Percentiles rank a stretch among this genome's conserved stretches.
phyloP scores from a whole-genome alignment of 352 stramenopile species.

The Phytopythium vexans region DNA sequence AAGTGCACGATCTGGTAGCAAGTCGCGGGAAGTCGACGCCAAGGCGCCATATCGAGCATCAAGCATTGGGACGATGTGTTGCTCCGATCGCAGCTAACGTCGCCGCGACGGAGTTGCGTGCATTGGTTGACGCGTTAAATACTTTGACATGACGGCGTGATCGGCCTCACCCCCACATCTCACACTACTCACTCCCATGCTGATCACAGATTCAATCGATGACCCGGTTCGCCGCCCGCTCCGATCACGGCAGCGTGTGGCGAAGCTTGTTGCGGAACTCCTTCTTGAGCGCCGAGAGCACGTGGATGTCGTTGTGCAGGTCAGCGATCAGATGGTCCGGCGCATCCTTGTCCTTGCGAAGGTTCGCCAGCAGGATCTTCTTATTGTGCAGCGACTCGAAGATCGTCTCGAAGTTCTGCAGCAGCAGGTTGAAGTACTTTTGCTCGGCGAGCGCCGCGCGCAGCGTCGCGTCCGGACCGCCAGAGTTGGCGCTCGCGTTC shows the following conservation, averaged over 20 bases:
- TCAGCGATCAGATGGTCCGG: constrained; percentile 73
- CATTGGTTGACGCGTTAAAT: too few species aligned
- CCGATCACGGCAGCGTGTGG: constrained; percentile 43
- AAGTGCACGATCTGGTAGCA: too few species aligned
- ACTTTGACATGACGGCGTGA: not conserved
- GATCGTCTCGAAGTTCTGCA: constrained; percentile 84
- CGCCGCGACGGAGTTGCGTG: too few species aligned
- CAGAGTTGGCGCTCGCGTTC: constrained; percentile 41
- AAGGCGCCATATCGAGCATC: too few species aligned
- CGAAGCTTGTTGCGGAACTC: constrained; percentile 78
- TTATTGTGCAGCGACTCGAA: constrained; percentile 85
- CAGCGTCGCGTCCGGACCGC: constrained; percentile 31
- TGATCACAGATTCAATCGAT: not conserved
- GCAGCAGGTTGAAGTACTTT: constrained; percentile 75
- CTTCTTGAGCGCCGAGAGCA: constrained; percentile 75
- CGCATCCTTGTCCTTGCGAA: constrained; percentile 65
- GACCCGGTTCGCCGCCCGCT: not conserved
- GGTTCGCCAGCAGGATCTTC: constrained; percentile 68
- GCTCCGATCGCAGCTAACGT: too few species aligned
- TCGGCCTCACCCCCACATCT: not conserved
- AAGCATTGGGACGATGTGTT: too few species aligned
- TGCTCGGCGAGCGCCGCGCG: constrained; percentile 67
- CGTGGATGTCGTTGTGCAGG: constrained; percentile 78
- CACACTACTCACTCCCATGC: constrained; percentile 1
- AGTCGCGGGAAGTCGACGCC: too few species aligned